Base-by-base conservation (phyloP, 331 rosid species). In the Saraca asoca region DNA sequence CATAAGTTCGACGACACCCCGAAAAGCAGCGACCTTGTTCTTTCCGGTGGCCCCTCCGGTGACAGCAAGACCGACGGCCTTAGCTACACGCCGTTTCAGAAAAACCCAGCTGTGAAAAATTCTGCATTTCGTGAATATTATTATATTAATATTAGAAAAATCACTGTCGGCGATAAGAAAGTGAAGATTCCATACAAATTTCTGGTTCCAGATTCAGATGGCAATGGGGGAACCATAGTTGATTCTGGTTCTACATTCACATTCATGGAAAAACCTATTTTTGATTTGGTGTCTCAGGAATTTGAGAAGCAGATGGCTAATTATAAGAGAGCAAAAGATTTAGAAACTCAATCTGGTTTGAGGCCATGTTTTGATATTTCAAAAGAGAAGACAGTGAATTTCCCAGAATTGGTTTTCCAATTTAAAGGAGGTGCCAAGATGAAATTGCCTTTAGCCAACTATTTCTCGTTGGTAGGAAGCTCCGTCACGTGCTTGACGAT, bases 341-440 rank as follows among this genome's bases (percentile, higher is more conserved):
- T 75, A 0, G 97, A 90, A 71, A 49, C 62, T 10, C 15, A 2
- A 31, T 85, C 93, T 10, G 95, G 97, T n/a, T 34, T 90, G 59
- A 39, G 82, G 41, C 95, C 87, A 8, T 90, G 95, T 59, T 90
- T 76, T 20, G 77, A 73, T 59, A 50, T 83, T 10, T 42, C 82
- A 0, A 53, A 48, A 2, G 24, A 39, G 11, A 57, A 76, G 38
- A 13, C 71, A 20, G 18, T 64, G 8, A 24, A 24, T 24, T 24
- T 24, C 31, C 31, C 31, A 3, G 31, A 24, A 24, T 60, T 94
- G 0, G 69, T 69, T 15, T 83, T 94, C 19, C 79, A 83, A 12
- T 94, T 88, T 56, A 94, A 85, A 68, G 99, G 99, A 0, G 99
- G 99, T 19, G 95, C 96, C n/a, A 85, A 80, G 65, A 81, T 91